Evolutionary conservation across 805 yeast species (phyloP).

Genomic region (Deakozyma indianensis): DNA sequence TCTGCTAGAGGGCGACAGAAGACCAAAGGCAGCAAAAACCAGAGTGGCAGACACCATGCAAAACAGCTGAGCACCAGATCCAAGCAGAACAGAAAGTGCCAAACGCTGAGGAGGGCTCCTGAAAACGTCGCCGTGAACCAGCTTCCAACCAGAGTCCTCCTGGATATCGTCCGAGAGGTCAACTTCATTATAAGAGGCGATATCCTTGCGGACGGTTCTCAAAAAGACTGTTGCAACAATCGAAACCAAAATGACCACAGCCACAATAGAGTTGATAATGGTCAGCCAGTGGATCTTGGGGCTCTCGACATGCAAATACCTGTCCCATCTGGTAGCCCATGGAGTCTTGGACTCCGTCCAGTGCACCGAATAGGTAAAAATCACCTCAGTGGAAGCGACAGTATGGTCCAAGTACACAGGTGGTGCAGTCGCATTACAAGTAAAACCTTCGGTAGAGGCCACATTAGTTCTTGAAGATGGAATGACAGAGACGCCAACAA

Average conservation of each 20-base stretch:
- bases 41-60: constrained; percentile 63
- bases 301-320: constrained; percentile 79
- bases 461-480: constrained; percentile 44
- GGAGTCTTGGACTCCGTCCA: constrained; percentile 58
- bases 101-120: constrained; percentile 63
- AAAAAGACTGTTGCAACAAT: constrained; percentile 67
- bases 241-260: constrained; percentile 62
- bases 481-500: constrained; percentile 75
- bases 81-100: constrained; percentile 65
- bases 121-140: constrained; percentile 90
- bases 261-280: constrained; percentile 67
- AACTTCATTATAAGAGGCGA: constrained; percentile 76
- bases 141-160: constrained; percentile 95
- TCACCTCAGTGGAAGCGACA: constrained; percentile 26
- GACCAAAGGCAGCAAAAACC: constrained; percentile 73
- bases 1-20: constrained; percentile 86
- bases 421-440: constrained; percentile 16
- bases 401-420: constrained; percentile 6
- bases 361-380: constrained; percentile 70
- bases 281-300: constrained; percentile 96
- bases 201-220: constrained; percentile 72
- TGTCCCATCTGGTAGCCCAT: constrained; percentile 99
- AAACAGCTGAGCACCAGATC: constrained; percentile 77
- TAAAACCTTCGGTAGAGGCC: constrained; percentile 13
- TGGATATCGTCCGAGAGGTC: constrained; percentile 70